A percentile compares a stretch with the other conserved stretches of the same genome.
Conservation (phyloP, 2,329 filamentous ascomycete species). For the Exophiala xenobiotica region DNA sequence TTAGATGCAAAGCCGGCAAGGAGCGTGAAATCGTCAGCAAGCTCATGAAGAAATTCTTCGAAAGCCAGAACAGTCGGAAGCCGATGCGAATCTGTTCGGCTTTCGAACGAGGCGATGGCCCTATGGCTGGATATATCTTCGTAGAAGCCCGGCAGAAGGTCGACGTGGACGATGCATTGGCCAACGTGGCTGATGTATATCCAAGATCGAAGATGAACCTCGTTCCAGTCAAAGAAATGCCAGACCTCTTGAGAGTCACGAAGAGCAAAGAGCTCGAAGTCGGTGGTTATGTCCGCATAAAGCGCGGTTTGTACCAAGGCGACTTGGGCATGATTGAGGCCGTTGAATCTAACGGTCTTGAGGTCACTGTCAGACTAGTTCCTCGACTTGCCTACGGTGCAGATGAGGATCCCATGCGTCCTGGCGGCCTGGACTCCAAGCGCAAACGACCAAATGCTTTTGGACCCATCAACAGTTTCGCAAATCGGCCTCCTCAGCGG, state of each 20-base stretch:
- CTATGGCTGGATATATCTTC: constrained; percentile 94
- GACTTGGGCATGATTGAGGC: constrained; percentile 91
- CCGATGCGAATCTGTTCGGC: constrained; percentile 82
- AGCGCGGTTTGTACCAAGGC: constrained; percentile 75
- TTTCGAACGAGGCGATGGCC: constrained; percentile 76
- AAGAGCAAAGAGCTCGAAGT: constrained; percentile 83
- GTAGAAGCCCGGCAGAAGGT: constrained; percentile 86
- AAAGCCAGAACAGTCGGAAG: constrained; percentile 73
- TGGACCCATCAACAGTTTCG: constrained; percentile 49
- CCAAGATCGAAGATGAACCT: constrained; percentile 81
- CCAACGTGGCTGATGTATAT: constrained; percentile 86
- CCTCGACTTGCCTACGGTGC: constrained; percentile 89
- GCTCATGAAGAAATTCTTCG: constrained; percentile 85
- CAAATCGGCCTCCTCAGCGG: constrained; percentile 77
- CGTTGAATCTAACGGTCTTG: constrained; percentile 87
- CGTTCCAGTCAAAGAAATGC: constrained; percentile 96
- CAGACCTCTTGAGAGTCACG: constrained; percentile 84
- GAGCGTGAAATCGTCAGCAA: constrained; percentile 86
- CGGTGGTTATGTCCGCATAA: constrained; percentile 89
- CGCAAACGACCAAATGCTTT: constrained; percentile 67
- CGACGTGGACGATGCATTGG: constrained; percentile 78
- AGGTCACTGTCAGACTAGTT: constrained; percentile 82
- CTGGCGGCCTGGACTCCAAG: constrained; percentile 61
- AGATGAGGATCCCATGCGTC: constrained; percentile 64
- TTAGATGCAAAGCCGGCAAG: constrained; percentile 91